Base-by-base conservation (phyloP, 352 stramenopile species). In the Blastocystis hominis region DNA sequence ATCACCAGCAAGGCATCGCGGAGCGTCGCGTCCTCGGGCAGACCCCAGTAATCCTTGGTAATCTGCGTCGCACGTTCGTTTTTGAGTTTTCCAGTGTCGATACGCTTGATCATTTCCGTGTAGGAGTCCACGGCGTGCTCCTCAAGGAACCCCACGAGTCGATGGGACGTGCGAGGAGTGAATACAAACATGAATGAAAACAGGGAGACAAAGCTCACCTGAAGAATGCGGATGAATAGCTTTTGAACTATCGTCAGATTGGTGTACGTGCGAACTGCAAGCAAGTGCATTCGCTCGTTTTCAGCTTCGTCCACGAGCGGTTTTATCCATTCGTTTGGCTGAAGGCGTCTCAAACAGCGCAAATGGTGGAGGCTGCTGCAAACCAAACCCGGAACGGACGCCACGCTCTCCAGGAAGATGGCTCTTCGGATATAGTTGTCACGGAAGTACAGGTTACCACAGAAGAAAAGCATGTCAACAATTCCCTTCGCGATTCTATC, bases 71-170 rank as follows among this genome's bases (percentile, higher is more conserved):
- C 92, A 10, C 90, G 88, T 68, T 91, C 89, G 56, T 92, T 89
- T 75, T 90, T 75, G 66, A 96, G 86, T 66, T 94, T 91, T 15
- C 92, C 92, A 46, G 92, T 89, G 50, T 95, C 90, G 40, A 96
- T 95, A 80, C 94, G 92, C 55, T 93, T 84, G 10, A 96, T 88
- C 61, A 95, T 89, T n/a, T 92, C 91, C 68, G 92, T 94, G 91
- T 95, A 95, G 36, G 93, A 94, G 81, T 93, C 91, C 13, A 94
- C 91, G 17, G 93, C 92, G 61, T 95, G 92, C 89, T 96, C 93
- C 78, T 97, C 94, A 34, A 97, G 89, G 90, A 97, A 97, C 4
- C 94, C 94, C 10, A 97, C 94, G 76, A 96, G 95, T 78, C 93
- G 93, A 86, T 97, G 94, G 86, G 92, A 95, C 17, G 92, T 93